Percentiles rank a stretch among this genome's conserved stretches.
These are phyloP conservation scores for Ceratocystis huliohia DNA, from an alignment of 2,329 filamentous ascomycete species.

Conservation along the genomic window DNA sequence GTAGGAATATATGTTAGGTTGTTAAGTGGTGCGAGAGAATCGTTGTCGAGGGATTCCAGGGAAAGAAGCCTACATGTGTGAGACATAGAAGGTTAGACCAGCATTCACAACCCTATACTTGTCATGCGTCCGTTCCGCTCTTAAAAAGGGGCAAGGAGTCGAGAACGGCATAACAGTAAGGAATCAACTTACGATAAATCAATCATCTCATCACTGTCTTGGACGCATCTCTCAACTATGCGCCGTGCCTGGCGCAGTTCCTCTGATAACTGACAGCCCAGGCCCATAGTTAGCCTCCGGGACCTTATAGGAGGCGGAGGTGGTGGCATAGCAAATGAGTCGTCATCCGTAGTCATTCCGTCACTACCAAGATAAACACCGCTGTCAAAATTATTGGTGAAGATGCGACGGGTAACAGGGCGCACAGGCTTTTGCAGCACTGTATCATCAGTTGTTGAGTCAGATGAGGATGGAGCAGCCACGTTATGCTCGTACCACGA, in stretches of 20 bases:
- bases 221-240: slow-evolving; percentile 41
- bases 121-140: not conserved
- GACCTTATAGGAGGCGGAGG: not conserved
- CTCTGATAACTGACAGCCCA: slow-evolving; percentile 25
- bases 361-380: slow-evolving; percentile 55
- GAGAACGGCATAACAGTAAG: not conserved
- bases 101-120: not conserved
- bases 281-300: slow-evolving; percentile 15
- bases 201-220: slow-evolving; percentile 45
- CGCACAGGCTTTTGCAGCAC: slow-evolving; percentile 26
- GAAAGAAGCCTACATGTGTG: slow-evolving; percentile 30
- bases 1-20: slow-evolving; percentile 42
- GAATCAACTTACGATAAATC: slow-evolving; percentile 44
- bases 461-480: slow-evolving; percentile 36
- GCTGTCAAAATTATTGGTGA: slow-evolving; percentile 52
- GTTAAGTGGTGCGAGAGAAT: slow-evolving; percentile 43
- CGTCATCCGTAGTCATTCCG: slow-evolving; percentile 13
- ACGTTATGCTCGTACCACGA: slow-evolving; percentile 50
- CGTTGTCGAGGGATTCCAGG: slow-evolving; percentile 42
- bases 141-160: not conserved
- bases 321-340: slow-evolving; percentile 8
- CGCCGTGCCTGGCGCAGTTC: slow-evolving; percentile 35
- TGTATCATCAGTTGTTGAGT: slow-evolving; percentile 33
- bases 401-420: slow-evolving; percentile 37
- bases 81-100: slow-evolving; percentile 16